Evolutionary conservation across 2,329 filamentous ascomycete genomes (phyloP).

Genomic region (Calcarisporium arbuscula): DNA sequence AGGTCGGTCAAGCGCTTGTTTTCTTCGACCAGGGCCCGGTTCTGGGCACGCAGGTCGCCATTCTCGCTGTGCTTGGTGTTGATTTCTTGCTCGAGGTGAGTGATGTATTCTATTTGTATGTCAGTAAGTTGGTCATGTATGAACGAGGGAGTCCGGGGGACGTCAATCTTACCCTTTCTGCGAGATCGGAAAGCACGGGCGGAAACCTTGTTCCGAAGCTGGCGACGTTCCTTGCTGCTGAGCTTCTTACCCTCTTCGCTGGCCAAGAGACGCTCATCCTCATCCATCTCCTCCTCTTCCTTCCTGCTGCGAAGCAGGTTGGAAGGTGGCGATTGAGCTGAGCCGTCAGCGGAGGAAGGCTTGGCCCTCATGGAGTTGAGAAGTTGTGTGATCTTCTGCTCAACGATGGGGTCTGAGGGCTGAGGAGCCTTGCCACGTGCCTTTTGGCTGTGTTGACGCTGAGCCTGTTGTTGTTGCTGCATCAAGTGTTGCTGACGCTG

Average conservation of each 20-base stretch:
- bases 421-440: slow-evolving; percentile 44
- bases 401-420: slow-evolving; percentile 63
- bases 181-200: slow-evolving; percentile 96
- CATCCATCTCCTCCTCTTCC: slow-evolving; percentile 98
- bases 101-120: slow-evolving; percentile 73
- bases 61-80: slow-evolving; percentile 78
- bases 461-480: slow-evolving; percentile 39
- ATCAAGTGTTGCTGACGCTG: slow-evolving; percentile 33
- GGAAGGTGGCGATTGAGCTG: slow-evolving; percentile 43
- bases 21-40: slow-evolving; percentile 75
- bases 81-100: slow-evolving; percentile 86
- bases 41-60: slow-evolving; percentile 72
- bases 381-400: slow-evolving; percentile 90
- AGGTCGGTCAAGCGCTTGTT: slow-evolving; percentile 74
- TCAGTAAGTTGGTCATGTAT: neutral
- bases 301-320: slow-evolving; percentile 75
- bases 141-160: neutral
- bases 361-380: slow-evolving; percentile 88
- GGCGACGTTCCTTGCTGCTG: slow-evolving; percentile 93
- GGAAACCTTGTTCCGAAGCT: slow-evolving; percentile 98
- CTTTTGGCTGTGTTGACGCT: slow-evolving; percentile 40
- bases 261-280: slow-evolving; percentile 88
- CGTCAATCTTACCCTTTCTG: slow-evolving; percentile 72
- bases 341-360: slow-evolving; percentile 44
- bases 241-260: slow-evolving; percentile 98